Evolutionary conservation across 2,329 filamentous ascomycete species (phyloP).

Genomic region (Corinectria fuckeliana): DNA sequence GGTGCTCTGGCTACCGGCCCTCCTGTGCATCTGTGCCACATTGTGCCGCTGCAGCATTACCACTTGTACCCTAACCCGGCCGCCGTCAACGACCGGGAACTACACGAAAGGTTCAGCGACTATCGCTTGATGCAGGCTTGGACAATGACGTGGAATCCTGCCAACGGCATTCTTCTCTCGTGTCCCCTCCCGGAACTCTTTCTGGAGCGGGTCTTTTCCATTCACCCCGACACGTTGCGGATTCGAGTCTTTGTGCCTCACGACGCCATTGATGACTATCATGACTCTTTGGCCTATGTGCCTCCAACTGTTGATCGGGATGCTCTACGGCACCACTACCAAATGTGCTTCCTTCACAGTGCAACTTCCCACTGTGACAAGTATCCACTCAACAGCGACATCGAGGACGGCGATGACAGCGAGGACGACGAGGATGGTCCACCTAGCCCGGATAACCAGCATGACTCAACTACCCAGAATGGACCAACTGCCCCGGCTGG

Average conservation of each 20-base stretch:
- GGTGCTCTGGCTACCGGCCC: constrained; percentile 13
- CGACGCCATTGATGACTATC: constrained; percentile 6
- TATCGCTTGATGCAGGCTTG: constrained; percentile 10
- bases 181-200: constrained; percentile 29
- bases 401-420: too few relatives aligned
- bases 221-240: constrained; percentile 28
- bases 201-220: constrained; percentile 29
- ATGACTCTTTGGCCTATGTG: neutral
- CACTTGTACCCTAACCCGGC: constrained; percentile 18
- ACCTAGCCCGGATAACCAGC: too few relatives aligned
- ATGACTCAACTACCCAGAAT: too few relatives aligned
- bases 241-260: constrained; percentile 32
- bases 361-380: too few relatives aligned
- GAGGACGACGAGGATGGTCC: too few relatives aligned
- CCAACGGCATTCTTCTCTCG: constrained; percentile 26
- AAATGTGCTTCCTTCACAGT: too few relatives aligned
- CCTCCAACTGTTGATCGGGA: constrained; percentile 5
- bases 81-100: neutral
- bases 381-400: too few relatives aligned
- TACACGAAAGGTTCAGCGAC: neutral
- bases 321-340: constrained; percentile 27
- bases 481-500: too few relatives aligned
- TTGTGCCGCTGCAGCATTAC: constrained; percentile 29
- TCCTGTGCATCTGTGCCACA: constrained; percentile 25
- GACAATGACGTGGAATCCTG: constrained; percentile 4